A percentile compares a stretch with the other conserved stretches of the same genome.
These are phyloP conservation scores for Rusavskia elegans DNA, from an alignment of 495 filamentous ascomycete species.

Conservation along the genomic window DNA sequence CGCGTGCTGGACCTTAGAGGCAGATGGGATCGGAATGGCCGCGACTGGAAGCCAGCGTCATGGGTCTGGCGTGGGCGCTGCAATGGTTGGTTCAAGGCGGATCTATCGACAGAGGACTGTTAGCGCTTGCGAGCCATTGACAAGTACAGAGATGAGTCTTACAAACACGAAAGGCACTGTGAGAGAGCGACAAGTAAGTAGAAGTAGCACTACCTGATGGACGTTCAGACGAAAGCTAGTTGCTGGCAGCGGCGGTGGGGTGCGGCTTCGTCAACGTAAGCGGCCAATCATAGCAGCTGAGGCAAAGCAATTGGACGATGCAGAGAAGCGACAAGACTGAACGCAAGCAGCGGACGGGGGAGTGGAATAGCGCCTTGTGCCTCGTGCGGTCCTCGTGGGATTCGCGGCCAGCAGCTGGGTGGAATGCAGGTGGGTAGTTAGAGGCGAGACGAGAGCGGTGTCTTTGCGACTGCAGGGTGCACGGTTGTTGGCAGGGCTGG, in stretches of 20 bases:
- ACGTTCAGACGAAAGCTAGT: conserved; percentile 7
- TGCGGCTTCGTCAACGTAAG: not conserved
- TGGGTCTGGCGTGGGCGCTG: not conserved
- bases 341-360: not conserved
- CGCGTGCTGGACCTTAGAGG: not conserved
- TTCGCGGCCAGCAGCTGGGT: not conserved
- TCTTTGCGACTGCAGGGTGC: not conserved
- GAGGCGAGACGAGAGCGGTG: not conserved
- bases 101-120: not conserved
- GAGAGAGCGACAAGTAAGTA: not conserved
- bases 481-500: not conserved
- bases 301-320: not conserved
- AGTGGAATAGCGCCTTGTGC: not conserved
- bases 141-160: too few species aligned
- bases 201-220: not conserved
- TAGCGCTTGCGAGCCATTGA: not conserved
- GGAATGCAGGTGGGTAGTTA: conserved; percentile 1
- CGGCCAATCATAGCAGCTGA: not conserved
- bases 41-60: not conserved
- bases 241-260: not conserved
- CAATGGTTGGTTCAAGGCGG: not conserved
- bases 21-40: not conserved
- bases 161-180: not conserved
- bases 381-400: conserved; percentile 1
- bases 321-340: not conserved